Percentiles rank a stretch among this genome's conserved stretches.
Evolutionary conservation across 106 monocot genomes (phyloP).

Genomic region (Narthecium ossifragum): DNA sequence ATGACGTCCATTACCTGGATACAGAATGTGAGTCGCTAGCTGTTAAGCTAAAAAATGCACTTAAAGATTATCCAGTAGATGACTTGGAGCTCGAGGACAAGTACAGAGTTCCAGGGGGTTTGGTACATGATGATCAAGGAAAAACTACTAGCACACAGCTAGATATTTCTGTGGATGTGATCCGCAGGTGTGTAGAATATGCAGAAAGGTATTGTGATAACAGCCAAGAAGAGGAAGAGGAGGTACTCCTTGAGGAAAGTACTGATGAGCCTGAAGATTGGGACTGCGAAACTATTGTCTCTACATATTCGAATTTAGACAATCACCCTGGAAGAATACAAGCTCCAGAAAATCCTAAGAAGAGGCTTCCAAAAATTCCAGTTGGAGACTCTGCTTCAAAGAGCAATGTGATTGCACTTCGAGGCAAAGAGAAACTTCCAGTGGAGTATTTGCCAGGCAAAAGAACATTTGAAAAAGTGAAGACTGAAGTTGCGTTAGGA

Average conservation of each 20-base stretch:
- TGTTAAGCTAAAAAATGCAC: conserved; percentile 46
- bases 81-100: conserved; percentile 33
- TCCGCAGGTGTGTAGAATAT: conserved; percentile 71
- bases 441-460: conserved; percentile 63
- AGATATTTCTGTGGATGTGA: conserved; percentile 44
- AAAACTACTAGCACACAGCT: conserved; percentile 3
- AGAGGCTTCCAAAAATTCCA: conserved; percentile 22
- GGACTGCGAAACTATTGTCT: conserved; percentile 96
- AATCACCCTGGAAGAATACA: conserved; percentile 92
- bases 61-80: conserved; percentile 47
- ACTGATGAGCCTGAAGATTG: conserved; percentile 85
- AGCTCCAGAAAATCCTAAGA: conserved; percentile 51
- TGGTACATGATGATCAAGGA: conserved; percentile 17
- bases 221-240: conserved; percentile 32
- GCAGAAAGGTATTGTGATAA: conserved; percentile 71
- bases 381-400: conserved; percentile 23
- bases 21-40: conserved; percentile 41
- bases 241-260: conserved; percentile 59
- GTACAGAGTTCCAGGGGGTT: conserved; percentile 59
- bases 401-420: conserved; percentile 50
- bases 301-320: conserved; percentile 87
- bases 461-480: too few relatives aligned
- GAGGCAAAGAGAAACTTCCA: conserved; percentile 83
- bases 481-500: too few relatives aligned
- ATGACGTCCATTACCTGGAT: conserved; percentile 18